phyloP scores from a whole-genome alignment of 495 filamentous ascomycete species.

The Copromyces sp. region DNA sequence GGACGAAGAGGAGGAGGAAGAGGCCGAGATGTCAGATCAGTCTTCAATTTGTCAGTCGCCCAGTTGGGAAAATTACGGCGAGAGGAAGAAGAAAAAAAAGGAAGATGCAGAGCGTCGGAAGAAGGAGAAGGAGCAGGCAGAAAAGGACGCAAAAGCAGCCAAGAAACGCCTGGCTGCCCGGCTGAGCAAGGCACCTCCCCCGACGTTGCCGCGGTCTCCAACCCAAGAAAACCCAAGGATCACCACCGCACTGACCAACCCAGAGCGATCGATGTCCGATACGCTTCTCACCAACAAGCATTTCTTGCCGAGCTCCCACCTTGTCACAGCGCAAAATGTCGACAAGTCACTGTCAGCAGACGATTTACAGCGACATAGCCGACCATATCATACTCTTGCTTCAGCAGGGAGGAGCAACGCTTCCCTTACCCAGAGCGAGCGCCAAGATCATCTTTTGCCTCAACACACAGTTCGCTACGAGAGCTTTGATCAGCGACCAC shows the following conservation, averaged over 20 bases:
- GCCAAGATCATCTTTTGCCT: not conserved
- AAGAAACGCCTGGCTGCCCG: slow-evolving; percentile 17
- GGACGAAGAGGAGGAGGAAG: slow-evolving; percentile 23
- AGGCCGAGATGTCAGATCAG: slow-evolving; percentile 30
- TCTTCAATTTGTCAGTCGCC: slow-evolving; percentile 48
- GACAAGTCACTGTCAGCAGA: slow-evolving; percentile 13
- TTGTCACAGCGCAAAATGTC: slow-evolving; percentile 3
- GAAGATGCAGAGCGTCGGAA: slow-evolving; percentile 31
- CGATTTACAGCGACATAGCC: slow-evolving; percentile 6
- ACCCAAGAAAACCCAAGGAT: slow-evolving; percentile 7
- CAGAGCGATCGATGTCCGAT: slow-evolving; percentile 25
- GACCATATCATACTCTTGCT: slow-evolving; percentile 17
- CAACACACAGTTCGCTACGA: slow-evolving; percentile 1
- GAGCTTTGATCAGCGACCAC: not conserved
- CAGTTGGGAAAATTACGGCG: slow-evolving; percentile 42
- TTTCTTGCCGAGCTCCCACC: not conserved
- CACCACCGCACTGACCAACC: slow-evolving; percentile 1
- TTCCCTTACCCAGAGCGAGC: not conserved
- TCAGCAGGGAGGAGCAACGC: not conserved
- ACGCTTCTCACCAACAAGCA: slow-evolving; percentile 14
- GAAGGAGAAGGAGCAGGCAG: slow-evolving; percentile 32
- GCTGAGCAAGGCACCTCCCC: slow-evolving; percentile 25
- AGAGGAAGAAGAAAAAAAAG: slow-evolving; percentile 41
- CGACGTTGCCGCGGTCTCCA: slow-evolving; percentile 9
- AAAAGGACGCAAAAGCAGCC: slow-evolving; percentile 25